phyloP scores from a whole-genome alignment of 2,329 filamentous ascomycete species.

The Ilyonectria mors-panacis region DNA sequence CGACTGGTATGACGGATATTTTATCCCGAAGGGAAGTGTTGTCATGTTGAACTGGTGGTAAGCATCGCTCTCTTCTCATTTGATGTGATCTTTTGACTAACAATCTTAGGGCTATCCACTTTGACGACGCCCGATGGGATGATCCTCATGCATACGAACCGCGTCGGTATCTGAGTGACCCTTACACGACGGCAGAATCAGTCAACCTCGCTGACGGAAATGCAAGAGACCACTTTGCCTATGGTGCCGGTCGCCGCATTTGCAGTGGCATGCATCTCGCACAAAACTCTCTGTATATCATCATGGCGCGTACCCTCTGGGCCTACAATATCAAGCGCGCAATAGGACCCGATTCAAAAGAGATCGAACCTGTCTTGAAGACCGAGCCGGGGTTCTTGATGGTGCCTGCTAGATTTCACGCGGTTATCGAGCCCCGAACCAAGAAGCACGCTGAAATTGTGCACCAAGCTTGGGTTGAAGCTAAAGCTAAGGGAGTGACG shows the following conservation, averaged over 20 bases:
- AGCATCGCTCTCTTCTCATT: not conserved
- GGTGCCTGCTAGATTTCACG: constrained; percentile 23
- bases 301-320: constrained; percentile 32
- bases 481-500: not conserved
- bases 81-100: not conserved
- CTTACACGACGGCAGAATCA: constrained; percentile 17
- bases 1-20: constrained; percentile 33
- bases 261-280: constrained; percentile 35
- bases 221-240: constrained; percentile 32
- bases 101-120: constrained; percentile 27
- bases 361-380: constrained; percentile 25
- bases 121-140: constrained; percentile 28
- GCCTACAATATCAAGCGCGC: constrained; percentile 32
- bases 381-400: constrained; percentile 33
- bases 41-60: constrained; percentile 36
- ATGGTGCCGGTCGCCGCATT: constrained; percentile 33
- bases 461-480: not conserved
- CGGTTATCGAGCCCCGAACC: constrained; percentile 6
- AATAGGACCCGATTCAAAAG: constrained; percentile 10
- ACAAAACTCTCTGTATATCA: constrained; percentile 33
- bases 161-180: constrained; percentile 21
- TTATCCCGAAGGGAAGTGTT: constrained; percentile 36
- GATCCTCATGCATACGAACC: constrained; percentile 30
- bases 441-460: constrained; percentile 17
- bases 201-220: constrained; percentile 24